Evolutionary conservation across 2,329 filamentous ascomycete species (phyloP), one percentile per base, ranked within the genome.

Genomic region (Fusarium sp.): DNA sequence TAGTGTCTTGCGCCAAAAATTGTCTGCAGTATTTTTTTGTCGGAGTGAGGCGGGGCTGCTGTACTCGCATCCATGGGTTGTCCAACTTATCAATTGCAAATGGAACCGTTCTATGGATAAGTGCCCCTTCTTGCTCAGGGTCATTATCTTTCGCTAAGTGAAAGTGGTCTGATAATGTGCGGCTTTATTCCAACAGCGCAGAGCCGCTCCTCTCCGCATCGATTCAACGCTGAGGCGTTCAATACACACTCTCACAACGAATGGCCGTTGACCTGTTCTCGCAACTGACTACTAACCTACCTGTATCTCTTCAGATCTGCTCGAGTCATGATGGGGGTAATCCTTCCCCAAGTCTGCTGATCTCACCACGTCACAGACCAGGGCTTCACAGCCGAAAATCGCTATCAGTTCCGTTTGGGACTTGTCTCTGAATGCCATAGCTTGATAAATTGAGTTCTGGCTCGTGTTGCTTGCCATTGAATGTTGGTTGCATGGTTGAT

Each of bases 151-250:
- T 57, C 15, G 31, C 42, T 31, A 36, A 53, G 54, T 11, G 50
- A 57, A 63, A 58, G 41, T 65, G 55, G 68, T 48, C 67, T 71
- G 56, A 71, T 67, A 45, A 39, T 61, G 36, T 50, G 31, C 56
- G 30, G 65, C 50, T 39, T 44, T 31, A 31, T 31, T 68, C 30
- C 16, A 44, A 22, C 24, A 28, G 30, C 38, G 15, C 41, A 41
- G 28, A 47, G 16, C 33, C 39, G 36, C 50, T 35, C 20, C 62
- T 39, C 42, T 50, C 62, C 41, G 50, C 50, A 38, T 28, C 38
- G 33, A 31, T 38, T 24, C 58, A 42, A 51, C 55, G 10, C 67
- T 57, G 51, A 44, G 30, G 16, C 26, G 44, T 28, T 55, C 35
- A 31, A 33, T 22, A 45, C 39, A 44, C 13, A 20, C 31, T 26